These are phyloP conservation scores for Chaetoceros muelleri DNA, from an alignment of 108 stramenopile species.

Conservation along the genomic window DNA sequence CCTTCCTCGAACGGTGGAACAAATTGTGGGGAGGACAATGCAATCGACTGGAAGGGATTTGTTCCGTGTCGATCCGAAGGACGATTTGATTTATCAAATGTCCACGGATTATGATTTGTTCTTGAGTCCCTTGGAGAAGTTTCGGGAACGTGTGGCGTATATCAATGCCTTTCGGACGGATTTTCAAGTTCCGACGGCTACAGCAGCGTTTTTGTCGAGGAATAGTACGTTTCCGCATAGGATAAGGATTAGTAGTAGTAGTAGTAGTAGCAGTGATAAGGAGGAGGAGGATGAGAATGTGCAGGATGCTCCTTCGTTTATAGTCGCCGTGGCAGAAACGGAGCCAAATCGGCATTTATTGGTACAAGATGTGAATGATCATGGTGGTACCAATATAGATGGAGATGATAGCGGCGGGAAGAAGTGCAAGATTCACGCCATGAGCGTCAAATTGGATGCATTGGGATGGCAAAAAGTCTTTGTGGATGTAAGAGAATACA, in stretches of 20 bases:
- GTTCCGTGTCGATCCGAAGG: constrained; percentile 25
- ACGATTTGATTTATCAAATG: constrained; percentile 31
- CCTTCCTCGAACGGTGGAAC: constrained; percentile 59
- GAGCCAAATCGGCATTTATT: constrained; percentile 7
- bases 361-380: not conserved
- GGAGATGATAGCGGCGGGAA: not conserved
- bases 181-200: constrained; percentile 73
- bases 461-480: constrained; percentile 86
- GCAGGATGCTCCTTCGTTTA: constrained; percentile 15
- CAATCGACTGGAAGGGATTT: constrained; percentile 53
- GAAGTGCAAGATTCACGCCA: constrained; percentile 6
- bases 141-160: constrained; percentile 70
- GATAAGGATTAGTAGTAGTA: not conserved
- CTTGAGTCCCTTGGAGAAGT: constrained; percentile 42
- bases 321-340: constrained; percentile 22
- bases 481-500: constrained; percentile 57
- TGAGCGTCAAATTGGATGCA: constrained; percentile 61
- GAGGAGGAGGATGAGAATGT: not conserved
- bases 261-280: constrained; percentile 1
- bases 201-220: constrained; percentile 70
- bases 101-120: constrained; percentile 25
- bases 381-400: not conserved
- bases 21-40: constrained; percentile 46
- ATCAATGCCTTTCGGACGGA: constrained; percentile 85
- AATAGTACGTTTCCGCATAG: constrained; percentile 36